Evolutionary conservation across 768 basidiomycete species (phyloP), one percentile per base, ranked within the genome.

Genomic region (Mycena haematopus): DNA sequence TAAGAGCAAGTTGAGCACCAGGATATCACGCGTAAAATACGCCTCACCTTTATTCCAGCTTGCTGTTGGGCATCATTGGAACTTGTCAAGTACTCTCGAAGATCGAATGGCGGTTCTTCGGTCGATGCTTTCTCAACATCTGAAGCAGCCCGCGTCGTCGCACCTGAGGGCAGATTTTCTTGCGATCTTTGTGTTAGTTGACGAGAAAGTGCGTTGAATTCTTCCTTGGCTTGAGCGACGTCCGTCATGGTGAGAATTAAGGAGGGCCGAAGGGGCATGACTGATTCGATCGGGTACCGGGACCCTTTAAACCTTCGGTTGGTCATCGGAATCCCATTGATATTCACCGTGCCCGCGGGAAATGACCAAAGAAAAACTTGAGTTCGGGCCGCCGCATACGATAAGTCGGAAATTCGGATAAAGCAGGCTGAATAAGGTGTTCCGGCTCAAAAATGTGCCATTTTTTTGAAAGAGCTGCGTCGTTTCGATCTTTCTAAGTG

Each of bases 51-150:
- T 50, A 91, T 87, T 17, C 90, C 90, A 2, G 87, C 88, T 21
- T 74, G 71, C 57, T 90, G 83, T 53, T 85, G 81, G 1, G 86
- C 85, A 67, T 90, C 88, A 69, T 88, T 90, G 15, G 84, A 87
- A 9, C 84, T 84, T 3, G 84, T 76, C 31, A 92, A 79, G 67
- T 89, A 91, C 61, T 90, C 88, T 17, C 82, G 82, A 21, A 92
- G 83, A 71, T 90, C 84, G 65, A 90, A 91, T 0, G 71, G 71
- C 6, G 42, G n/a, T 14, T 78, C 72, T 13, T 75, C 72, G 4
- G 73, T 73, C 15, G 61, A 72, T 11, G 71, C 78, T 52, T 82
- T 82, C 67, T 80, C 79, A 13, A 76, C 45, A 31, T 81, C 86
- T 60, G 81, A 78, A 58, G 79, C 81, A 44, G 65, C 52, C 35